A percentile compares a stretch with the other conserved stretches of the same genome.
These are phyloP conservation scores for Fusarium aywerte DNA, from an alignment of 2,329 filamentous ascomycete genomes.

Conservation along the genomic window DNA sequence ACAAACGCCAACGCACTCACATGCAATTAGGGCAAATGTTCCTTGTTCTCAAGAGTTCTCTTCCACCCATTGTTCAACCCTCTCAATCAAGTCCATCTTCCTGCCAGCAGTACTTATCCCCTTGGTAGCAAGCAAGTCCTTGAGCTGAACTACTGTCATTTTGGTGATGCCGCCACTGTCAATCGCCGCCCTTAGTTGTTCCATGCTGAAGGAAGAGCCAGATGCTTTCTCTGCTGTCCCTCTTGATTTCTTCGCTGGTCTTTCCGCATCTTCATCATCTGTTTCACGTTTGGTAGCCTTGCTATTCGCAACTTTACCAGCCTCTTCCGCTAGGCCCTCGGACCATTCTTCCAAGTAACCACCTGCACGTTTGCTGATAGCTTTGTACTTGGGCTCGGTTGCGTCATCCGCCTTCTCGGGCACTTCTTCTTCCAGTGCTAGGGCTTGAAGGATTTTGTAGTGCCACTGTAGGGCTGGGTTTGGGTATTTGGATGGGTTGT, in stretches of 20 bases:
- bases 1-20: slow-evolving; percentile 16
- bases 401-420: slow-evolving; percentile 79
- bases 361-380: slow-evolving; percentile 90
- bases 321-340: slow-evolving; percentile 70
- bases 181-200: slow-evolving; percentile 59
- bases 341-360: slow-evolving; percentile 83
- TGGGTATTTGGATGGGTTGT: slow-evolving; percentile 87
- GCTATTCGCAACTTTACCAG: slow-evolving; percentile 50
- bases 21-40: not conserved
- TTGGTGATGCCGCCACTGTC: slow-evolving; percentile 61
- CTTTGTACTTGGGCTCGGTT: slow-evolving; percentile 83
- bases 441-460: slow-evolving; percentile 90
- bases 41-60: slow-evolving; percentile 50
- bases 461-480: slow-evolving; percentile 97
- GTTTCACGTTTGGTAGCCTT: slow-evolving; percentile 64
- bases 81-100: slow-evolving; percentile 66
- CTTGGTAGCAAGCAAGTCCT: slow-evolving; percentile 59
- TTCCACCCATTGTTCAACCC: slow-evolving; percentile 67
- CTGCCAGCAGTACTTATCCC: slow-evolving; percentile 61
- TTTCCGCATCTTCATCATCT: slow-evolving; percentile 57
- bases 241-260: slow-evolving; percentile 60
- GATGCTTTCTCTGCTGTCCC: slow-evolving; percentile 49
- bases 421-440: slow-evolving; percentile 91
- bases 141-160: slow-evolving; percentile 65
- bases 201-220: slow-evolving; percentile 54